Conservation (phyloP, 805 yeast genomes). For the Millerago galiae region DNA sequence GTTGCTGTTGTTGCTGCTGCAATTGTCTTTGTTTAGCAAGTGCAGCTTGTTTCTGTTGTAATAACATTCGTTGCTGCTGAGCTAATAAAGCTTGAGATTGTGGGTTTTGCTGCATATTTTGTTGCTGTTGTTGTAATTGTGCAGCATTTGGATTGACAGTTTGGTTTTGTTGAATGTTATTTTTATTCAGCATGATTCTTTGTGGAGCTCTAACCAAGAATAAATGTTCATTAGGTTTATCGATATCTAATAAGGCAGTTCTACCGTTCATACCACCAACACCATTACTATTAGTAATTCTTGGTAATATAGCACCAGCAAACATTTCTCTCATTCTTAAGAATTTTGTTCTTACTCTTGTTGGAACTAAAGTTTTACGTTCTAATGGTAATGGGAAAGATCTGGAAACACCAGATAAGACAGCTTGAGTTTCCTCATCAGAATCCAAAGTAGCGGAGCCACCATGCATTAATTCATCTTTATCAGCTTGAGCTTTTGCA, state of each 20-base stretch:
- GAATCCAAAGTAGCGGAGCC: constrained; percentile 43
- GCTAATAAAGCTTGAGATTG: constrained; percentile 5
- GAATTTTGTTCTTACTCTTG: constrained; percentile 62
- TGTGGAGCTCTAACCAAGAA: constrained; percentile 47
- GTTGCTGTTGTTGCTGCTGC: constrained; percentile 5
- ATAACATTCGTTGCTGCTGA: constrained; percentile 7
- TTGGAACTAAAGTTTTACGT: constrained; percentile 62
- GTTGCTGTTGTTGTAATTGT: constrained; percentile 12
- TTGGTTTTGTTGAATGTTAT: constrained; percentile 11
- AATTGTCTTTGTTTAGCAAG: constrained; percentile 5
- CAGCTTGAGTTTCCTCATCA: constrained; percentile 90
- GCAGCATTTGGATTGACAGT: constrained; percentile 1
- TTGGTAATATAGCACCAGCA: constrained; percentile 73
- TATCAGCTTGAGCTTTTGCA: constrained; percentile 71
- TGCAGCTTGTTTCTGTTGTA: constrained; percentile 6
- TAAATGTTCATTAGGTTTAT: constrained; percentile 59
- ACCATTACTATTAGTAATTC: constrained; percentile 48
- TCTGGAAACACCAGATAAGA: constrained; percentile 79
- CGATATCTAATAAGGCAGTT: constrained; percentile 69
- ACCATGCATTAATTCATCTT: constrained; percentile 53
- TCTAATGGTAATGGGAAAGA: constrained; percentile 83
- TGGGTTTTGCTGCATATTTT: constrained; percentile 9
- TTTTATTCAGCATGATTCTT: constrained; percentile 24
- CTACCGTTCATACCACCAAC: constrained; percentile 79
- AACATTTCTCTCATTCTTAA: constrained; percentile 91